Base-by-base conservation (phyloP, 2,329 filamentous ascomycete species). In the Ophiostoma ulmi region DNA sequence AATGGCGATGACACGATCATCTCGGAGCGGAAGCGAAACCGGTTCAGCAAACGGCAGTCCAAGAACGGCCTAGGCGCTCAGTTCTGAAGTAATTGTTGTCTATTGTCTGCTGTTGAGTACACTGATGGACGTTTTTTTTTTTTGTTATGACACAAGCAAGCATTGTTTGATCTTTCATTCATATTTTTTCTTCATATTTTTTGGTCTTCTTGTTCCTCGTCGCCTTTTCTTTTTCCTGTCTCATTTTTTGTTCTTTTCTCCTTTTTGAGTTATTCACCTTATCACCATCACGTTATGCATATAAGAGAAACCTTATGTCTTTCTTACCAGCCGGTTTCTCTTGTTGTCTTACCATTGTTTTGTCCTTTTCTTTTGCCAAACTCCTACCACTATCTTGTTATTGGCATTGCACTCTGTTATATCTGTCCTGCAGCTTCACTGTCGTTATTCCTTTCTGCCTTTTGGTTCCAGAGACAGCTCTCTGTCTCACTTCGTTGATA, bases 1-100 rank as follows among this genome's bases (percentile, higher is more conserved):
- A 85, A 81, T 73, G 75, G 84, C 35, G 87, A 88, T 39, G 85
- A 88, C 67, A 39, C 66, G 41, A 55, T 55, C 70, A 78, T 82
- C 55, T 76, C 80, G 22, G 77, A 77, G 55, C 80, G 82, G 14
- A 89, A 87, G 78, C 82, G 85, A 67, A 88, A 90, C 75, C 84
- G 88, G 67, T 98, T 97, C 80, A 97, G 93, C 81, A 95, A 95
- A 81, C 86, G 94, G 75, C 93, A 97, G 80, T 96, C 92, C 20
- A 97, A 96, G 81, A 97, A 93, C 79, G 94, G 94, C n/a, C 86
- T 97, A 67, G 93, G 93, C 38, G 91, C 94, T 67, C 91, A 92
- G 68, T 97, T 97, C 78, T 97, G 66, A 41, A 31, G 2, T 35
- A 13, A 36, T 66, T 39, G 20, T 48, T 31, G n/a, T 72, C 36